phyloP scores from a whole-genome alignment of 2,329 filamentous ascomycete genomes.

The Eutypa lata region DNA sequence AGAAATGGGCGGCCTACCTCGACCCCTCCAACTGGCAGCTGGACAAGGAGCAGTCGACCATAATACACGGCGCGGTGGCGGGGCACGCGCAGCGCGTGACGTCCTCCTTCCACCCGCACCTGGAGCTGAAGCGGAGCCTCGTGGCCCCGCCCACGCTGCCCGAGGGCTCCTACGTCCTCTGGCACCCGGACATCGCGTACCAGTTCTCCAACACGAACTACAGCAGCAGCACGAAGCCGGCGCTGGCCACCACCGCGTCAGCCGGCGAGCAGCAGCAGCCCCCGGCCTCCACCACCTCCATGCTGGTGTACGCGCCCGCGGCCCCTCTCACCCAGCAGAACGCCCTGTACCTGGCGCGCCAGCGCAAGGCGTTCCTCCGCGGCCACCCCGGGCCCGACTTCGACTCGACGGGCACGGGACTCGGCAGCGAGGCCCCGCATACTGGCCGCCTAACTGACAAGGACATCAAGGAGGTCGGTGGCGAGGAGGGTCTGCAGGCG shows the following conservation, averaged over 20 bases:
- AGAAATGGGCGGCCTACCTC: conserved; percentile 49
- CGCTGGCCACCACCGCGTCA: conserved; percentile 15
- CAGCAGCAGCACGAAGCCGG: conserved; percentile 30
- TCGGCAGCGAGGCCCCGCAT: conserved; percentile 51
- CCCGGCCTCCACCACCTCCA: conserved; percentile 31
- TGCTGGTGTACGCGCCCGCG: conserved; percentile 54
- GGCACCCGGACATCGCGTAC: conserved; percentile 57
- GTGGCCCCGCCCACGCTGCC: conserved; percentile 53
- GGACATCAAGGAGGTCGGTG: conserved; percentile 50
- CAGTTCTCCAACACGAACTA: conserved; percentile 43
- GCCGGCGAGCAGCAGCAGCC: neutral
- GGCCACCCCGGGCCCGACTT: conserved; percentile 55
- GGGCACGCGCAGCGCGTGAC: conserved; percentile 57
- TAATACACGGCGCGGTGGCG: conserved; percentile 57
- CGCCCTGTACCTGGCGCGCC: conserved; percentile 54
- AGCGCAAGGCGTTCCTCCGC: conserved; percentile 54
- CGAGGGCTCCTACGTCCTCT: conserved; percentile 56
- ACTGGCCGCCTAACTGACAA: conserved; percentile 45
- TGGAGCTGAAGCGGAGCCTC: conserved; percentile 50
- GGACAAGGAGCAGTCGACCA: conserved; percentile 48
- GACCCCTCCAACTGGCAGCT: conserved; percentile 38
- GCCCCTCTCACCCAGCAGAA: conserved; percentile 57
- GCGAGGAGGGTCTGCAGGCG: conserved; percentile 49
- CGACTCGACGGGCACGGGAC: conserved; percentile 48
- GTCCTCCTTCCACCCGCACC: conserved; percentile 56